Evolutionary conservation across 2,329 filamentous ascomycete species (phyloP).

Genomic region (Calonectria henricotiae): DNA sequence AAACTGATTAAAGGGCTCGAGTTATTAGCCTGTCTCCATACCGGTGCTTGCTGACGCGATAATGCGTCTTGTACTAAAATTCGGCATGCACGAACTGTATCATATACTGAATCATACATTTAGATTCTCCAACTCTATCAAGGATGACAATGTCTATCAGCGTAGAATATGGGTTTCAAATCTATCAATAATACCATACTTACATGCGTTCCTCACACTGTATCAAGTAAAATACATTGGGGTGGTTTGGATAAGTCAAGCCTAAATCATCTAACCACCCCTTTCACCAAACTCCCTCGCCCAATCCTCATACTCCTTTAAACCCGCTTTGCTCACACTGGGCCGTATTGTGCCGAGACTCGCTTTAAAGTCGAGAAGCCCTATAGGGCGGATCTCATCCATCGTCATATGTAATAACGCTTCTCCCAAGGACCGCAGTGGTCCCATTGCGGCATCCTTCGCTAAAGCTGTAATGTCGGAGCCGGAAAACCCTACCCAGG

Average conservation of each 20-base stretch:
- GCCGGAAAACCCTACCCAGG: conserved; percentile 86
- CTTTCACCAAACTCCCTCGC: conserved; percentile 93
- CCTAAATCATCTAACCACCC: conserved; percentile 73
- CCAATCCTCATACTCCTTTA: conserved; percentile 96
- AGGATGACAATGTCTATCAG: not conserved
- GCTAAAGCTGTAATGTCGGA: conserved; percentile 97
- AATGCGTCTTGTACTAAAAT: conserved; percentile 40
- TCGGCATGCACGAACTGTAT: conserved; percentile 41
- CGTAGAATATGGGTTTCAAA: conserved; percentile 7
- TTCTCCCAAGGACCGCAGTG: conserved; percentile 90
- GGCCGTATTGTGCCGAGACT: conserved; percentile 90
- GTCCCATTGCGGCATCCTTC: conserved; percentile 98
- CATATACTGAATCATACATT: conserved; percentile 44
- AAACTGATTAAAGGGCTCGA: conserved; percentile 22
- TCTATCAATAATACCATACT: not conserved
- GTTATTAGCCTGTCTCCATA: conserved; percentile 47
- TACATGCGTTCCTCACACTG: conserved; percentile 24
- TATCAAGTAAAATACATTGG: conserved; percentile 39
- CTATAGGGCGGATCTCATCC: conserved; percentile 93
- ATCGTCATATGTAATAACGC: conserved; percentile 91
- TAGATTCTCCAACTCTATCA: not conserved
- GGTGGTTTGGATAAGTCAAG: conserved; percentile 24
- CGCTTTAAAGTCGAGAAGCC: conserved; percentile 85
- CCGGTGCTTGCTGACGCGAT: conserved; percentile 17
- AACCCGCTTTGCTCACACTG: conserved; percentile 87